Base-by-base conservation (phyloP, 768 basidiomycete species). In the Dentipellis sp. region DNA sequence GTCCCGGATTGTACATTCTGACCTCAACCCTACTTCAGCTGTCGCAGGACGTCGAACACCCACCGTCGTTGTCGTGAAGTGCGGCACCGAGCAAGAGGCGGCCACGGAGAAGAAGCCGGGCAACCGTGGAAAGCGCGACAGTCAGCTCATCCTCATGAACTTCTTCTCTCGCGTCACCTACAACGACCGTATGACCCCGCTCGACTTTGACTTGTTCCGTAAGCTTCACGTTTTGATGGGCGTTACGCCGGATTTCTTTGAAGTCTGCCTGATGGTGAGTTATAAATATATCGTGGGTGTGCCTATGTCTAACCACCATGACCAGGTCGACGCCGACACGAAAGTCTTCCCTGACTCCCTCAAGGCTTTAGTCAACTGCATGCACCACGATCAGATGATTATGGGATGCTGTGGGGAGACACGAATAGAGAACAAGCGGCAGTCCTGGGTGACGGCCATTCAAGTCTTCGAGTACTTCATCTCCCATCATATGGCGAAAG, bases 361-460 rank as follows among this genome's bases (percentile, higher is more conserved):
- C 40, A 84, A 81, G 55, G 82, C 91, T 65, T 80, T 98, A 47
- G 95, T 99, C 65, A 97, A 98, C 68, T 93, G 90, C 72, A 94
- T 98, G 94, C 94, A 98, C 63, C 89, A 97, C 69, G 97, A 99
- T 71, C 91, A 88, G 66, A 83, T 94, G 83, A 94, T 98, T 68
- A 99, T 99, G 97, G 97, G 97, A 34, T 89, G 94, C 35, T 98
- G 97, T 67, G 97, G 97, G 51, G 97, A 99, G 70, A 99, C 97
- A 4, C 87, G 95, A 22, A 97, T 99, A 71, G 94, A 92, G 47
- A 99, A 99, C 78, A 99, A 99, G 68, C 88, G 94, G 21, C 84
- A 93, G 58, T 94, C 93, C 19, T 99, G 97, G 97, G 94, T 99
- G 21, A 98, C 97, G 1, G 86, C 88, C 50, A 99, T 99, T 64